These are phyloP conservation scores for Cucumis melo DNA, from an alignment of 306 rosid species.

Conservation along the genomic window DNA sequence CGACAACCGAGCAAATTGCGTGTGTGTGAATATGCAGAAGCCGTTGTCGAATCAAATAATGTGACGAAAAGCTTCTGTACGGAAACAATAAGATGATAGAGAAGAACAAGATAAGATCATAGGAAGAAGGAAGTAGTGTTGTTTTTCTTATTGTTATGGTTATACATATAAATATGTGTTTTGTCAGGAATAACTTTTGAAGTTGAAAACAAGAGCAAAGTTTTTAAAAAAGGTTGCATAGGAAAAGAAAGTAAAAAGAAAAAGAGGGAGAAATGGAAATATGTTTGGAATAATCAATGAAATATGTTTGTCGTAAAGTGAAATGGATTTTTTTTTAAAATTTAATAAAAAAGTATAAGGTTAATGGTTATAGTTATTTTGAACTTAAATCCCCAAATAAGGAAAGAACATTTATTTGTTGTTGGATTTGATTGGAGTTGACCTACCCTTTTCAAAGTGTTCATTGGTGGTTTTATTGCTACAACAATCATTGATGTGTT, in stretches of 20 bases:
- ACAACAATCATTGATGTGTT: neutral
- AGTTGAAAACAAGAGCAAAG: neutral
- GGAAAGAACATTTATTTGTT: neutral
- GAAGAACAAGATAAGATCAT: neutral
- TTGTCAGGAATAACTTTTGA: neutral
- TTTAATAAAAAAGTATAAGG: neutral
- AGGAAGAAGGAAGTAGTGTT: neutral
- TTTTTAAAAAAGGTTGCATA: neutral
- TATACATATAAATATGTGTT: neutral
- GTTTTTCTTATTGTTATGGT: neutral
- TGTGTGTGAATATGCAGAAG: conserved; percentile 42
- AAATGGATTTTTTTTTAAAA: neutral
- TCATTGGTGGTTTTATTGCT: neutral
- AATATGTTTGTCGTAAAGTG: neutral
- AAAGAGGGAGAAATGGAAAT: neutral
- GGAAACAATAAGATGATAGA: neutral
- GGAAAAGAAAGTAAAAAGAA: neutral
- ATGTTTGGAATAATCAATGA: neutral
- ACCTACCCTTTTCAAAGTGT: neutral
- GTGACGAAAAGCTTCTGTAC: conserved; percentile 21
- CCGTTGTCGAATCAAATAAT: conserved; percentile 29
- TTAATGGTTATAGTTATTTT: neutral
- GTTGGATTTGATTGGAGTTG: neutral
- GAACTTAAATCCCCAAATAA: neutral
- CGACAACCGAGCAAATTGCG: conserved; percentile 64